phyloP scores from a whole-genome alignment of 164 flowering plant species.

The Annona cherimola region DNA sequence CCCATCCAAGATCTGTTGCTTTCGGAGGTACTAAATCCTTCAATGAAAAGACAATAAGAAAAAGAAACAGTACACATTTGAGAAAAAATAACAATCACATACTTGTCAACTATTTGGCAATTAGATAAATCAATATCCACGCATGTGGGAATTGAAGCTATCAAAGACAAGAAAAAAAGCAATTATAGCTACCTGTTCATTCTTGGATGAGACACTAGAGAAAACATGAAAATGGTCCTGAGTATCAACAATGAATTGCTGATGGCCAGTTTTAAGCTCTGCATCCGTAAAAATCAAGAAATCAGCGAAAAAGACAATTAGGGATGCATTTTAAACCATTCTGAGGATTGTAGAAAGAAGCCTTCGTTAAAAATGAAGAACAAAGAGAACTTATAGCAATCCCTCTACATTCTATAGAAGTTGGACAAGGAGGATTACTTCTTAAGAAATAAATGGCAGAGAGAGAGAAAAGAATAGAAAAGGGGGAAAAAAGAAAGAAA shows the following conservation, averaged over 20 bases:
- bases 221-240: slow-evolving; percentile 27
- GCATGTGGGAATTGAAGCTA: not conserved
- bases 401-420: not conserved
- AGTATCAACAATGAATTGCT: slow-evolving; percentile 22
- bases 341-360: not conserved
- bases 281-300: slow-evolving; percentile 1
- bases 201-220: slow-evolving; percentile 18
- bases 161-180: not conserved
- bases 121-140: not conserved
- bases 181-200: slow-evolving; percentile 24
- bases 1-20: slow-evolving; percentile 52
- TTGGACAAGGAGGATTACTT: not conserved
- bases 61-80: not conserved
- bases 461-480: no score
- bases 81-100: not conserved
- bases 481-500: no score
- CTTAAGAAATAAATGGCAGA: not conserved
- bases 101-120: no score
- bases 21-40: slow-evolving; percentile 42
- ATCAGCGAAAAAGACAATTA: not conserved
- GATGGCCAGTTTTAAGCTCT: slow-evolving; percentile 17
- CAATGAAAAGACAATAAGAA: not conserved
- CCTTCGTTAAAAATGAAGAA: not conserved
- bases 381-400: not conserved
- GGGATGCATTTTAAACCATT: not conserved